Evolutionary conservation across 1,139 yeast genomes (phyloP).

Genomic region (Cylindricascospora bacillispora): DNA sequence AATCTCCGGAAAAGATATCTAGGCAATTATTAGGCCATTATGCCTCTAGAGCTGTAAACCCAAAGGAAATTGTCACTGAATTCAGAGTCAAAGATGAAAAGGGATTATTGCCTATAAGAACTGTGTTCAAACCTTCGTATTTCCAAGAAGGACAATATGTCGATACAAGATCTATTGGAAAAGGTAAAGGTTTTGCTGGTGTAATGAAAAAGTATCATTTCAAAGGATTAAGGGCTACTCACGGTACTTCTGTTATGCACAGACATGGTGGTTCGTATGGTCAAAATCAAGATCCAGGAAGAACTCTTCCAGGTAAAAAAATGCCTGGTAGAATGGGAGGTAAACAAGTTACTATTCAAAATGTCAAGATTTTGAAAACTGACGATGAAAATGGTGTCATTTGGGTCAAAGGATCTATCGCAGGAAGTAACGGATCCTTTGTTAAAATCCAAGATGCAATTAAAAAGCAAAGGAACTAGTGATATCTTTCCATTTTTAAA

Average conservation of each 20-base stretch:
- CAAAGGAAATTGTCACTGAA: conserved; percentile 63
- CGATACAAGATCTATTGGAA: conserved; percentile 65
- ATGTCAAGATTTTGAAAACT: conserved; percentile 62
- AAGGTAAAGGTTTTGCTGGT: conserved; percentile 98
- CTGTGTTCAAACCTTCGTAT: conserved; percentile 70
- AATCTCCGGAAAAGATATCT: conserved; percentile 47
- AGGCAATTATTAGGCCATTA: conserved; percentile 66
- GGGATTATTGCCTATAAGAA: conserved; percentile 67
- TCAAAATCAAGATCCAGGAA: conserved; percentile 88
- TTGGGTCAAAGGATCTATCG: conserved; percentile 77
- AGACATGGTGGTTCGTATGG: conserved; percentile 98
- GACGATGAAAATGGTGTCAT: conserved; percentile 74
- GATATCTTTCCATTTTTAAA: too few relatives aligned
- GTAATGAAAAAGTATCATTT: conserved; percentile 97
- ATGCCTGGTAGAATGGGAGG: conserved; percentile 98
- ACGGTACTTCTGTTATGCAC: conserved; percentile 90
- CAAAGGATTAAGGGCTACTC: conserved; percentile 81
- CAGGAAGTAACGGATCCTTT: conserved; percentile 74
- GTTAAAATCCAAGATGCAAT: conserved; percentile 73
- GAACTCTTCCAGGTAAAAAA: conserved; percentile 92
- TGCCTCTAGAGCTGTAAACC: conserved; percentile 70
- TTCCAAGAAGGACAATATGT: conserved; percentile 75
- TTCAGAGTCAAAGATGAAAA: conserved; percentile 58
- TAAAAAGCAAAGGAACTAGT: conserved; percentile 34
- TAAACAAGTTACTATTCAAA: conserved; percentile 58